phyloP scores from a whole-genome alignment of 2,329 filamentous ascomycete species.

The Stemphylium lycopersici region DNA sequence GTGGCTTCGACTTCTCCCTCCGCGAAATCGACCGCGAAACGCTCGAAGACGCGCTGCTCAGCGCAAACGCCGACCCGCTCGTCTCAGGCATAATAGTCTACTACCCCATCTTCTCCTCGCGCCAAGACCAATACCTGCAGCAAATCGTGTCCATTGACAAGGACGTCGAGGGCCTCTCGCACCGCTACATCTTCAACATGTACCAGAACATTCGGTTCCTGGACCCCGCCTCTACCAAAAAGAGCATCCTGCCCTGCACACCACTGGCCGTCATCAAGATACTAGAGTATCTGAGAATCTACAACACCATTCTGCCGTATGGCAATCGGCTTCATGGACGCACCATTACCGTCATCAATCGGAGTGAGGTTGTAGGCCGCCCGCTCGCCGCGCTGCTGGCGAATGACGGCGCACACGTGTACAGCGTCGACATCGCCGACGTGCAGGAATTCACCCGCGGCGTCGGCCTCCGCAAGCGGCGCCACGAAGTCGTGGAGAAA shows the following conservation, averaged over 20 bases:
- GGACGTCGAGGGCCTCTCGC: conserved; percentile 93
- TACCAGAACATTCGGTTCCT: conserved; percentile 98
- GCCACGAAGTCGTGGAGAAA: conserved; percentile 87
- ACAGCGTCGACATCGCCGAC: conserved; percentile 90
- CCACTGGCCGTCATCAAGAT: conserved; percentile 97
- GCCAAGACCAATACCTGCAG: conserved; percentile 93
- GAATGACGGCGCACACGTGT: conserved; percentile 94
- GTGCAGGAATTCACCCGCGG: conserved; percentile 93
- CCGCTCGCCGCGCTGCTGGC: conserved; percentile 91
- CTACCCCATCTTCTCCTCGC: conserved; percentile 93
- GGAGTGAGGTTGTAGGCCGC: conserved; percentile 92
- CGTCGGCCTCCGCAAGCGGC: conserved; percentile 80
- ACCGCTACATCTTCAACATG: conserved; percentile 98
- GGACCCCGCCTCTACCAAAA: conserved; percentile 78
- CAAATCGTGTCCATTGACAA: conserved; percentile 89
- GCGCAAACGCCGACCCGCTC: conserved; percentile 76
- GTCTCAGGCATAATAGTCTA: conserved; percentile 96
- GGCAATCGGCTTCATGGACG: conserved; percentile 93
- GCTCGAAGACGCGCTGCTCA: conserved; percentile 86
- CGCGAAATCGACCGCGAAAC: conserved; percentile 83
- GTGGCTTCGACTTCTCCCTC: conserved; percentile 88
- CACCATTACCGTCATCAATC: conserved; percentile 95
- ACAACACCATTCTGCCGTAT: conserved; percentile 91
- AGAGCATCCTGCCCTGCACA: conserved; percentile 94
- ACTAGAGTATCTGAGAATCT: conserved; percentile 91